A percentile compares a stretch with the other conserved stretches of the same genome.
These are phyloP conservation scores for Auriscalpium vulgare DNA, from an alignment of 768 basidiomycete species.

Conservation along the genomic window DNA sequence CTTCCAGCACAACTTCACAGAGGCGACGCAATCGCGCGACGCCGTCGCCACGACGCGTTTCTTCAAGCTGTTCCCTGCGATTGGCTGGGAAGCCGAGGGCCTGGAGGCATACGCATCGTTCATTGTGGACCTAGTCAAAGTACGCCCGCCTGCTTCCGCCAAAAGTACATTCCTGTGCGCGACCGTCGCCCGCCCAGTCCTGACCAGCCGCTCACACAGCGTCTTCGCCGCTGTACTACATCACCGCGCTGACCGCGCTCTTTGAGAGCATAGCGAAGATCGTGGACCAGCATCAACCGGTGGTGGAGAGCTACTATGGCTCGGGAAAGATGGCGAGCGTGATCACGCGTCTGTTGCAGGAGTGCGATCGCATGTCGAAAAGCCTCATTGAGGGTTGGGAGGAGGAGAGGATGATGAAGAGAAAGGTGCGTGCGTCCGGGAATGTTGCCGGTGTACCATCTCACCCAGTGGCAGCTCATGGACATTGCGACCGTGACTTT, in stretches of 20 bases:
- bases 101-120: conserved; percentile 89
- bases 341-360: conserved; percentile 65
- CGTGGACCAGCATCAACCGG: conserved; percentile 93
- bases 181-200: conserved; percentile 4
- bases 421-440: conserved; percentile 45
- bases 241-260: conserved; percentile 81
- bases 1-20: conserved; percentile 74
- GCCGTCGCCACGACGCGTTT: conserved; percentile 84
- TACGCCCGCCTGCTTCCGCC: conserved; percentile 66
- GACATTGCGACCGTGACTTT: conserved; percentile 25
- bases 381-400: conserved; percentile 79
- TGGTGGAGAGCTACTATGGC: conserved; percentile 98
- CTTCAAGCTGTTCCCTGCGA: conserved; percentile 94
- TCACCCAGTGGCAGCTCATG: conserved; percentile 21
- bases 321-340: conserved; percentile 78
- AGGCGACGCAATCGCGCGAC: conserved; percentile 75
- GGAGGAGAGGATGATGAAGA: conserved; percentile 77
- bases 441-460: background rate
- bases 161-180: conserved; percentile 53
- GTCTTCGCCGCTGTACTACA: conserved; percentile 87
- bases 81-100: conserved; percentile 90
- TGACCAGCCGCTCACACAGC: conserved; percentile 36
- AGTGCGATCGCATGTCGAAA: conserved; percentile 80
- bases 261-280: conserved; percentile 95
- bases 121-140: conserved; percentile 83